Evolutionary conservation across 2,329 filamentous ascomycete genomes (phyloP), one percentile per base, ranked within the genome.

Genomic region (Aspergillus novofumigatus): DNA sequence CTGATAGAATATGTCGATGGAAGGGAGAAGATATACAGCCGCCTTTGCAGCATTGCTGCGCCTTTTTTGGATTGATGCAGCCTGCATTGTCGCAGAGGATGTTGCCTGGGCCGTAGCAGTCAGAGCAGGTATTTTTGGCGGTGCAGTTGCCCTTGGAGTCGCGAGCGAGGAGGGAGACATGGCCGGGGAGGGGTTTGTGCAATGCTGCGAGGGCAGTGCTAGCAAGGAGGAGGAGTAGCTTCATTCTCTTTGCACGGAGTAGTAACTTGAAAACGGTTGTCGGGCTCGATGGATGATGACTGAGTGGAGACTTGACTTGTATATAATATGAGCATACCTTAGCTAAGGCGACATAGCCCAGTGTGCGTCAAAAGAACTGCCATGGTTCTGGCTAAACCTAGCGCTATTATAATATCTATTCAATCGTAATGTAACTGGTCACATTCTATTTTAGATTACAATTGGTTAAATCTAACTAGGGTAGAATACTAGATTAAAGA

Each of bases 51-150:
- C 56, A 58, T 32, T 55, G 48, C 25, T 58, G 48, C 17, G 42
- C 49, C 5, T 52, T 50, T 20, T 55, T 32, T 6, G 56, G 56
- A n/a, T 58, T 55, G 35, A 58, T 55, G 35, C 56, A 58, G 8
- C 49, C 56, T 11, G 53, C 52, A 8, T 55, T 49, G 29, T 58
- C 56, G 32, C 56, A 58, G 9, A 58, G 41, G 4, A 55, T 49
- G 26, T 58, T 52, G 8, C 56, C 56, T 4, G 23, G n/a, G 5
- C 56, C 56, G 42, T 49, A 58, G n/a, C 56, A 58, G 14, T 52
- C 48, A 4, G 14, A 28, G 35, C 56, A 58, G 32, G 56, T 58
- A n/a, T 44, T 44, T 4, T 25, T 17, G 4, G 14, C 45, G 6
- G 49, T 52, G 21, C 56, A 58, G 28, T 52, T 32, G 52, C 54